phyloP scores from a whole-genome alignment of 2,329 filamentous ascomycete species.

The Aspergillus uvarum region DNA sequence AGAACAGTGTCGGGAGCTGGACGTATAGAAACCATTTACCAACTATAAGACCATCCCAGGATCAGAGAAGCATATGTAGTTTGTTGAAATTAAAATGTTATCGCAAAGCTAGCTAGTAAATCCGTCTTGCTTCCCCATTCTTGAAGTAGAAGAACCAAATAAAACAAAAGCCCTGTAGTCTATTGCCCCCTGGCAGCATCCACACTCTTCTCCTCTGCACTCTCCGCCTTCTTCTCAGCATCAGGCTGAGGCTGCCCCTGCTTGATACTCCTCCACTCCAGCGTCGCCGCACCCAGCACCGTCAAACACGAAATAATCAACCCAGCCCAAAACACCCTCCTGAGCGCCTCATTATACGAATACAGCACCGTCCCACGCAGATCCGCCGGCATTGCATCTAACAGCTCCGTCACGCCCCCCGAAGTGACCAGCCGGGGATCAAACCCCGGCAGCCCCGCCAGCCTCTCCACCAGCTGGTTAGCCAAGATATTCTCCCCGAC shows the following conservation, averaged over 20 bases:
- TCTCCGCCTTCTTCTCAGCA: not conserved
- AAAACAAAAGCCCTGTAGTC: not conserved
- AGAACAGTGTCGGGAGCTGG: no score
- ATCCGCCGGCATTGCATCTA: not conserved
- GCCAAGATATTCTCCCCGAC: slow-evolving; percentile 33
- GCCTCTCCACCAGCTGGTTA: not conserved
- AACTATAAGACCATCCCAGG: no score
- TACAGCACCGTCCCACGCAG: not conserved
- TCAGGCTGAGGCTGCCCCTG: not conserved
- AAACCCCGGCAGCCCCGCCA: not conserved
- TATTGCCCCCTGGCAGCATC: not conserved
- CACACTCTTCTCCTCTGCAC: not conserved
- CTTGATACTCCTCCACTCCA: slow-evolving; percentile 22
- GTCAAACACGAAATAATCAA: slow-evolving; percentile 13
- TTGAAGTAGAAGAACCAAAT: no score
- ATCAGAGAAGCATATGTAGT: no score
- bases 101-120: no score
- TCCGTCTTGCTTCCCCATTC: no score
- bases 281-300: slow-evolving; percentile 13
- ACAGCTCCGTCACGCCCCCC: not conserved
- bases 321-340: slow-evolving; percentile 13
- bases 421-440: not conserved
- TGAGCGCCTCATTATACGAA: slow-evolving; percentile 6
- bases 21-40: no score
- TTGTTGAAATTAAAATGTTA: no score